Conservation (phyloP, 2,329 filamentous ascomycete genomes). For the Ophiostoma novo-ulmi region DNA sequence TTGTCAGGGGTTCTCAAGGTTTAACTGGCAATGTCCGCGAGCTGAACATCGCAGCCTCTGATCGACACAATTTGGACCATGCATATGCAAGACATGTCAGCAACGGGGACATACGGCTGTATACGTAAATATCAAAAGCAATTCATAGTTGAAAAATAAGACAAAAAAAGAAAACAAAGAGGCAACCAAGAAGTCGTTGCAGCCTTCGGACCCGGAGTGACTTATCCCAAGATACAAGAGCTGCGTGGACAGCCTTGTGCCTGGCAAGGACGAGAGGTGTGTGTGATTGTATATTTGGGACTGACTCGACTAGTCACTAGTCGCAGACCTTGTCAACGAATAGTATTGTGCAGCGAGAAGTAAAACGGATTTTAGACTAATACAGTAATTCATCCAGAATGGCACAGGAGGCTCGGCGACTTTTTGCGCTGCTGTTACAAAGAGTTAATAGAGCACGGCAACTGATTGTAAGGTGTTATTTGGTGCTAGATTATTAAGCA, state of each 20-base stretch:
- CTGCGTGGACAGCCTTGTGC: neutral
- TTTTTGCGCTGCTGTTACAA: neutral
- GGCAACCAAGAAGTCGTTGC: neutral
- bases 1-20: no score
- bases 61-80: conserved; percentile 2
- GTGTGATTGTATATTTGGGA: conserved; percentile 3
- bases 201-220: neutral
- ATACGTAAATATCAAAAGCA: neutral
- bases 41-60: conserved; percentile 1
- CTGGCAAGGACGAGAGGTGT: neutral
- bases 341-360: neutral
- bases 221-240: neutral
- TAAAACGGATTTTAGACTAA: no score
- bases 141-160: neutral
- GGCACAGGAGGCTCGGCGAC: neutral
- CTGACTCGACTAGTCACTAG: conserved; percentile 8
- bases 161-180: neutral
- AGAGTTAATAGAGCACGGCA: neutral
- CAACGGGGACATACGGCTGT: neutral
- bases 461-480: neutral
- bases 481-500: neutral
- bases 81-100: conserved; percentile 10
- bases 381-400: neutral
- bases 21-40: neutral
- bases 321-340: neutral